Conservation (phyloP, 208 protist genomes). For the Wallacemonas sp. region DNA sequence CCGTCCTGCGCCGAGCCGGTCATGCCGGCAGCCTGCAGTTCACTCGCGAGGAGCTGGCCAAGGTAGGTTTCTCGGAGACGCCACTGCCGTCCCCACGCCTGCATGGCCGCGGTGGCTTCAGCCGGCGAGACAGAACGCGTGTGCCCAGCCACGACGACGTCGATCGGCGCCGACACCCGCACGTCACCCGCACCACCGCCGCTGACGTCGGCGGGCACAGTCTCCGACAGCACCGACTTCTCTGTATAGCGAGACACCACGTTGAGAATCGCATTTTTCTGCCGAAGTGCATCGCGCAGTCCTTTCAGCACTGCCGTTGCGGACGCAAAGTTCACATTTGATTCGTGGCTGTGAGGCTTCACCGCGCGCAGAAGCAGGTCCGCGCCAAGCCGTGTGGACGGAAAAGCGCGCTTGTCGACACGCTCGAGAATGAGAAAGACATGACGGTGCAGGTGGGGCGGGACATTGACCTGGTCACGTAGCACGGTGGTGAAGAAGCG, state of each 20-base stretch:
- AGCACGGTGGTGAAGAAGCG: conserved; percentile 51
- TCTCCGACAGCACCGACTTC: not conserved
- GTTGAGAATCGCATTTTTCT: conserved; percentile 9
- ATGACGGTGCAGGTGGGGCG: conserved; percentile 63
- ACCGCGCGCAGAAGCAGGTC: conserved; percentile 59
- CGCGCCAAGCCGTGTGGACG: conserved; percentile 39
- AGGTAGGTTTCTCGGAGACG: conserved; percentile 50
- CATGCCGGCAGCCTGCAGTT: conserved; percentile 22
- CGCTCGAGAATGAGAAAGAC: conserved; percentile 62
- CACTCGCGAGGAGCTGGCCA: conserved; percentile 30
- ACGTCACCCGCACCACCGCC: no score
- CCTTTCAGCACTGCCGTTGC: conserved; percentile 67
- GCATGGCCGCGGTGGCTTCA: conserved; percentile 10
- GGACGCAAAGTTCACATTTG: conserved; percentile 60
- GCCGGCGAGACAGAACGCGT: not conserved
- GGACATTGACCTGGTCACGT: conserved; percentile 40
- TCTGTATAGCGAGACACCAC: not conserved
- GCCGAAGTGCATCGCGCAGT: conserved; percentile 30
- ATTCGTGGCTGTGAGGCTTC: conserved; percentile 48
- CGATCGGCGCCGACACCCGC: conserved; percentile 16
- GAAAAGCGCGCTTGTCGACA: conserved; percentile 53
- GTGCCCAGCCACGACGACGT: not conserved
- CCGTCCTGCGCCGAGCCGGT: conserved; percentile 1
- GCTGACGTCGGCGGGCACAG: not conserved
- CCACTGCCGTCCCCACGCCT: conserved; percentile 25